Conservation (phyloP, 1,139 yeast genomes). For the Arxiozyma telluris region DNA sequence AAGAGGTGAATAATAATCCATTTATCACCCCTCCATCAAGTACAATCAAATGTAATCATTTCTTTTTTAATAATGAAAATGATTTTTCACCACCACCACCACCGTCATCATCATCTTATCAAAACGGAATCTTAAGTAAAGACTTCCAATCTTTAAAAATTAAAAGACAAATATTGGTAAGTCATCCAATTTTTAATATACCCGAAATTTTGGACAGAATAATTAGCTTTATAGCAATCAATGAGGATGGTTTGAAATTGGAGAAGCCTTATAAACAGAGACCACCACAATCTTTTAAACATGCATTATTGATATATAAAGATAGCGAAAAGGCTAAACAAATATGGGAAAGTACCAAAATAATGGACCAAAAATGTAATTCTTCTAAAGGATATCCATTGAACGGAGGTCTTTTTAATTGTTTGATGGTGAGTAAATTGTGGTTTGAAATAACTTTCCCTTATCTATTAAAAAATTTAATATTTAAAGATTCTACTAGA, state of each 20-base stretch:
- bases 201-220: conserved; percentile 71
- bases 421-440: conserved; percentile 57
- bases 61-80: not conserved
- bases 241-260: conserved; percentile 10
- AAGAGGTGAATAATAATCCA: not conserved
- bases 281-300: conserved; percentile 57
- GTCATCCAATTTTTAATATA: conserved; percentile 50
- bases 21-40: conserved; percentile 5
- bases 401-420: conserved; percentile 33
- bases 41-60: not conserved
- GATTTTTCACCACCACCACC: not conserved
- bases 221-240: conserved; percentile 45
- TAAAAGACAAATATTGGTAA: not conserved
- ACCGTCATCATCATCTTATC: not conserved
- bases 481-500: conserved; percentile 43
- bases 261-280: conserved; percentile 45
- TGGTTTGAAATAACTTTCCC: conserved; percentile 54
- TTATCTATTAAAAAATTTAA: conserved; percentile 46
- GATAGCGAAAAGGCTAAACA: conserved; percentile 41
- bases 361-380: conserved; percentile 5
- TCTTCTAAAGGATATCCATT: not conserved
- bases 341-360: conserved; percentile 37
- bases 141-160: conserved; percentile 9
- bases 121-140: conserved; percentile 2
- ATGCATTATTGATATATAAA: conserved; percentile 51